phyloP scores from a whole-genome alignment of 2,329 filamentous ascomycete species.

The Calonectria naviculata region DNA sequence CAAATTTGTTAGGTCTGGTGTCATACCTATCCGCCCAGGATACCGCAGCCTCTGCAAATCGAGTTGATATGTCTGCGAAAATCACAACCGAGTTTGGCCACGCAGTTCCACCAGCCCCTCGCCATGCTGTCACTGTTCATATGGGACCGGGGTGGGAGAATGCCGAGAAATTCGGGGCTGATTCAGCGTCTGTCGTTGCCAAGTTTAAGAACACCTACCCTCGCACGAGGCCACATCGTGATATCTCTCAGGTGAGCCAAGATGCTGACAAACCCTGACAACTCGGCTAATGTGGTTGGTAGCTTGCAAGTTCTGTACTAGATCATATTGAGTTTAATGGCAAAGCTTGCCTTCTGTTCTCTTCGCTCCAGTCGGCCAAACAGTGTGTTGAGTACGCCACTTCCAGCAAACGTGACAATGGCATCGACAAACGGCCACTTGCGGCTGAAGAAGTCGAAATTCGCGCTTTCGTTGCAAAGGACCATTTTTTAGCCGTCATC shows the following conservation, averaged over 20 bases:
- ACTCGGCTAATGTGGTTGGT: not conserved
- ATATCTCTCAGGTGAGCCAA: not conserved
- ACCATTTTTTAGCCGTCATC: not conserved
- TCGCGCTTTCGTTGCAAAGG: not conserved
- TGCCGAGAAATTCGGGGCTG: not conserved
- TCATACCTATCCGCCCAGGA: too few relatives aligned
- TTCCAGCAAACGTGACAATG: not conserved
- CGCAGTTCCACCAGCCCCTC: not conserved
- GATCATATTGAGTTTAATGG: not conserved
- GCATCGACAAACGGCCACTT: not conserved
- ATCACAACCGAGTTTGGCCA: not conserved
- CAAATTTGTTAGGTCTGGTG: too few relatives aligned
- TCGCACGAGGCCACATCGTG: not conserved
- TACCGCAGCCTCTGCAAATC: too few relatives aligned
- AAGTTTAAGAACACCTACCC: not conserved
- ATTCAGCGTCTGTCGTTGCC: not conserved
- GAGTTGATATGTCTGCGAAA: too few relatives aligned
- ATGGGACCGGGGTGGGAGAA: not conserved
- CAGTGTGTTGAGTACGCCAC: not conserved
- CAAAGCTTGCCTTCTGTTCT: not conserved
- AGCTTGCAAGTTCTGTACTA: not conserved
- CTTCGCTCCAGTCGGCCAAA: not conserved
- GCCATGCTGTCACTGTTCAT: not conserved
- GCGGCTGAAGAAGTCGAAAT: not conserved
- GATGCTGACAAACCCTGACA: too few relatives aligned